Base-by-base conservation (phyloP, 805 yeast species). In the Schwanniomyces yamadae region DNA sequence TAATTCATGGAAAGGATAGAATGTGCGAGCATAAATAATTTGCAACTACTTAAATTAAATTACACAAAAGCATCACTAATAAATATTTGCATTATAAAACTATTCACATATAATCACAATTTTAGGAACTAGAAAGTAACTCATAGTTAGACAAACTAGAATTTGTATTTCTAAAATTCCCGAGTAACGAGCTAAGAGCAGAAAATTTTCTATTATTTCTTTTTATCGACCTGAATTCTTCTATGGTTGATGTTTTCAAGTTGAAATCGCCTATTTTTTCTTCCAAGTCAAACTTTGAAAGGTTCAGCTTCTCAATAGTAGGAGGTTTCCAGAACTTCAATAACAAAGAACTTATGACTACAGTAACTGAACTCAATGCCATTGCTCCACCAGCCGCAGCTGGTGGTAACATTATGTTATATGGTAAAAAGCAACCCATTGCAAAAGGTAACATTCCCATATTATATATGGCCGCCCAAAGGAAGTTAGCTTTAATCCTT, bases 291-390 rank as follows among this genome's bases (percentile, higher is more conserved):
- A 25, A 11, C 19, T 46, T 43, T 15, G 34, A 36, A 23, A 34
- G 24, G 4, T 31, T 38, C n/a, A n/a, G n/a, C n/a, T n/a, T n/a
- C 4, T 32, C 36, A 9, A 33, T 44, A 18, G 50, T 31, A 11
- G 68, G 69, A 1, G 67, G 57, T 23, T 50, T 71, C 89, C 91
- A 88, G 31, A 65, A 62, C 53, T 83, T 84, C 49, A 91, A 66
- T 49, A 78, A 56, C 41, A 91, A 66, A 0, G 96, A 88, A 43
- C 85, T 84, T 30, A 82, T 50, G 18, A 93, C 90, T 15, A 91
- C 98, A 49, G 95, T 84, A 2, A 88, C 81, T 1, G 96, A 86
- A 45, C 96, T 86, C 50, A 88, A 71, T 0, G 96, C 95, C 98
- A 93, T 93, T 1, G 96, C 84, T 10, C 81, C 76, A 27, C 93